phyloP scores from a whole-genome alignment of 345 rosid genomes.

The Kandelia obovata region DNA sequence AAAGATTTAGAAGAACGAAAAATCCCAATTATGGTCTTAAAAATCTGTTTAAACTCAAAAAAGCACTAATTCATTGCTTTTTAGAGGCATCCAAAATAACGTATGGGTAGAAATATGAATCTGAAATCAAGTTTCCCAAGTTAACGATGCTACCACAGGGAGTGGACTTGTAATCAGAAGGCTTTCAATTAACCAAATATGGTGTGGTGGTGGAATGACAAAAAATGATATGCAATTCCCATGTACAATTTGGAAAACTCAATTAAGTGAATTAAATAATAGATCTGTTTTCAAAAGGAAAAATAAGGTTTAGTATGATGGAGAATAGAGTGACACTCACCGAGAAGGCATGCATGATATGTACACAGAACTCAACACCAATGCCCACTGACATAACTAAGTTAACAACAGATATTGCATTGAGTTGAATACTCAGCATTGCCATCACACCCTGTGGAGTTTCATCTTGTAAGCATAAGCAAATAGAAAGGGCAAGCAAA shows the following conservation, averaged over 20 bases:
- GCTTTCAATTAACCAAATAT: background rate
- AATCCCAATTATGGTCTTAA: background rate
- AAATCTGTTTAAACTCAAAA: background rate
- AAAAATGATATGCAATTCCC: background rate
- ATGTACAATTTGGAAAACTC: background rate
- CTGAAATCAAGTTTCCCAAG: background rate
- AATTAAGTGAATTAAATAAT: background rate
- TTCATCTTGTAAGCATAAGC: constrained; percentile 21
- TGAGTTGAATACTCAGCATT: constrained; percentile 77
- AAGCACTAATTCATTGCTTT: too few species aligned
- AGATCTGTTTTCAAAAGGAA: background rate
- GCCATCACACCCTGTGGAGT: constrained; percentile 94
- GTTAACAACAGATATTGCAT: constrained; percentile 94
- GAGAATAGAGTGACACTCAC: constrained; percentile 39
- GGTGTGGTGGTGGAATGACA: background rate
- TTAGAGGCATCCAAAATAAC: too few species aligned
- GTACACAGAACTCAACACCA: constrained; percentile 95
- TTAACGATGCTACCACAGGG: background rate
- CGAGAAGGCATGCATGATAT: constrained; percentile 82
- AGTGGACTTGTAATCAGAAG: too few species aligned
- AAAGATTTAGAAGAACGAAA: background rate
- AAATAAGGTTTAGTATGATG: background rate
- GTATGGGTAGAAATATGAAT: background rate
- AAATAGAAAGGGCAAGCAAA: constrained; percentile 3
- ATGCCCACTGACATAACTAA: constrained; percentile 94